A percentile compares a stretch with the other conserved stretches of the same genome.
Evolutionary conservation across 2,329 filamentous ascomycete species (phyloP).

Genomic region (Penicillium nordicum): DNA sequence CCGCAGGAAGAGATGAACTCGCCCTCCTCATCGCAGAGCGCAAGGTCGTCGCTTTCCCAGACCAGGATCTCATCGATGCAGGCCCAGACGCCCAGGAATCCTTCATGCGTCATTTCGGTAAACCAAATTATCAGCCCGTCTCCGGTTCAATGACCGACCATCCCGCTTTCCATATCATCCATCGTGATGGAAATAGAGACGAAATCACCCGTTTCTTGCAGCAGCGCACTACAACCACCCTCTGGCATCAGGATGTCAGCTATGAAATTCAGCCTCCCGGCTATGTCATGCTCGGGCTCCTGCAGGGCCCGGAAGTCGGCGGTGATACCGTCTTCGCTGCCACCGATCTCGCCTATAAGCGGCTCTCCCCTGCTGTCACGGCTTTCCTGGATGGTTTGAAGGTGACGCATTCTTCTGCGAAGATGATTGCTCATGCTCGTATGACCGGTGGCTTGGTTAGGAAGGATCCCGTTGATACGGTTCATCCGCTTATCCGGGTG

Average conservation of each 20-base stretch:
- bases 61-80: constrained; percentile 49
- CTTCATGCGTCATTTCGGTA: constrained; percentile 47
- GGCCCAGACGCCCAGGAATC: constrained; percentile 43
- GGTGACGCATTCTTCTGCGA: constrained; percentile 42
- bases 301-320: constrained; percentile 51
- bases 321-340: constrained; percentile 49
- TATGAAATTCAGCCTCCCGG: constrained; percentile 49
- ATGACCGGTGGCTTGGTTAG: constrained; percentile 44
- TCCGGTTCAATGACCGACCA: constrained; percentile 41
- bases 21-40: constrained; percentile 68
- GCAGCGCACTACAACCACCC: constrained; percentile 45
- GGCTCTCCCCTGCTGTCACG: constrained; percentile 52
- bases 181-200: constrained; percentile 44
- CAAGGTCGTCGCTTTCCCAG: constrained; percentile 51
- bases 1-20: constrained; percentile 50
- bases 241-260: constrained; percentile 51
- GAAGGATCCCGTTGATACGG: constrained; percentile 44
- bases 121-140: constrained; percentile 46
- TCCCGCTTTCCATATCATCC: constrained; percentile 48
- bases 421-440: constrained; percentile 44
- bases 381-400: constrained; percentile 33
- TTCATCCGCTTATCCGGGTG: constrained; percentile 47
- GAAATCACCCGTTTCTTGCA: constrained; percentile 45
- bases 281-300: constrained; percentile 48
- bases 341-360: constrained; percentile 46